Evolutionary conservation across 306 rosid species (phyloP).

Genomic region (Neltuma alba): DNA sequence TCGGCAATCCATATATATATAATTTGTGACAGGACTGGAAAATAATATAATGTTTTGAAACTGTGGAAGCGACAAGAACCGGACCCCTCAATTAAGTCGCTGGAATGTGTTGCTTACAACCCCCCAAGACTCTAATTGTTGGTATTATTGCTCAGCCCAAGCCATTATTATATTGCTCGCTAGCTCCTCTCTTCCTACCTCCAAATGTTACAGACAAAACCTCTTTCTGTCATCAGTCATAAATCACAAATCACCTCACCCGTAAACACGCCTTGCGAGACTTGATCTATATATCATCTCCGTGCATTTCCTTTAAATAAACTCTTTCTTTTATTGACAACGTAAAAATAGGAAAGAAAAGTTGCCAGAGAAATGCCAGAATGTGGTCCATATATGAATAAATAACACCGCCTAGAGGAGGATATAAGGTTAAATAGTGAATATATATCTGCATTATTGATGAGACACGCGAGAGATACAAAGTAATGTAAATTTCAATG

Average conservation of each 20-base stretch:
- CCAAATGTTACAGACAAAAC: conserved; percentile 36
- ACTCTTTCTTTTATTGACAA: not conserved
- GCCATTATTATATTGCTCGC: not conserved
- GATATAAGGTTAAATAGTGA: not conserved
- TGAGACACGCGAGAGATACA: not conserved
- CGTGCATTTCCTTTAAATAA: not conserved
- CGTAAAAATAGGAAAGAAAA: not conserved
- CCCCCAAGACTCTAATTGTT: not conserved
- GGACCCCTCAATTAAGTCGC: conserved; percentile 28
- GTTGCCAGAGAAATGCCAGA: not conserved
- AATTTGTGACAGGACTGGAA: not conserved
- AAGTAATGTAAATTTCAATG: not conserved
- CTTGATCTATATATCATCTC: not conserved
- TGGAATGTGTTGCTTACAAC: conserved; percentile 28
- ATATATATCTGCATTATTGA: not conserved
- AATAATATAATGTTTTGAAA: not conserved
- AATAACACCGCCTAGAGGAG: not conserved
- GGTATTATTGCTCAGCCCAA: conserved; percentile 6
- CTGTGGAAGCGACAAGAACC: conserved; percentile 29
- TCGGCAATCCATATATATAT: not conserved
- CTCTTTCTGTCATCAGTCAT: not conserved
- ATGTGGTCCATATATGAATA: not conserved
- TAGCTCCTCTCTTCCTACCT: conserved; percentile 19
- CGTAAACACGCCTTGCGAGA: not conserved
- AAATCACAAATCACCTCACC: conserved; percentile 8